These are phyloP conservation scores for Botrytis squamosa DNA, from an alignment of 2,329 filamentous ascomycete genomes.

Conservation along the genomic window DNA sequence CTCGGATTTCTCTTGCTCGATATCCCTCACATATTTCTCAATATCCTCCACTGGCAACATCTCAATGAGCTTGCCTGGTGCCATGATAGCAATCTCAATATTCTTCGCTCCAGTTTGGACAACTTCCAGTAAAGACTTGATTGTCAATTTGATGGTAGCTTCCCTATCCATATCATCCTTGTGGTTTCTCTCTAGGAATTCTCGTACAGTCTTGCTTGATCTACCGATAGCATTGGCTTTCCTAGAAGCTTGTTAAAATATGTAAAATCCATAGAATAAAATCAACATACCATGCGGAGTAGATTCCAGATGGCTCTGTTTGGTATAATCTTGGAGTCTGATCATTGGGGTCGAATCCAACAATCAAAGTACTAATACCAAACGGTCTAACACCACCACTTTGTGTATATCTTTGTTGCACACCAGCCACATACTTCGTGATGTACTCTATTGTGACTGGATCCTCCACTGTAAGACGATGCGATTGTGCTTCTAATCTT, in stretches of 20 bases:
- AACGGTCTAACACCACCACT: slow-evolving; percentile 98
- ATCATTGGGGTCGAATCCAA: slow-evolving; percentile 96
- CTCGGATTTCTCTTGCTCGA: slow-evolving; percentile 99
- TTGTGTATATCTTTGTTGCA: slow-evolving; percentile 98
- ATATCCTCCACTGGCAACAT: slow-evolving; percentile 95
- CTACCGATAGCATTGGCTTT: slow-evolving; percentile 98
- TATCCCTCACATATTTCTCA: slow-evolving; percentile 95
- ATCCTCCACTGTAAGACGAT: slow-evolving; percentile 95
- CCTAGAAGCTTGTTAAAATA: slow-evolving; percentile 52
- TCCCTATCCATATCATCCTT: slow-evolving; percentile 97
- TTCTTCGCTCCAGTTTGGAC: slow-evolving; percentile 99
- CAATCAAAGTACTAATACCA: slow-evolving; percentile 94
- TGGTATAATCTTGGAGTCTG: slow-evolving; percentile 88
- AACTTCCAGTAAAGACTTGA: slow-evolving; percentile 97
- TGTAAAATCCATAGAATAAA: not conserved
- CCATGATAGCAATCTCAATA: slow-evolving; percentile 99
- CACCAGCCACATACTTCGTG: slow-evolving; percentile 95
- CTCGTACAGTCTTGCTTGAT: slow-evolving; percentile 97
- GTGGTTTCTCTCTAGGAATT: slow-evolving; percentile 98
- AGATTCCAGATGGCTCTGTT: slow-evolving; percentile 99
- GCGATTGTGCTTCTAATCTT: slow-evolving; percentile 92
- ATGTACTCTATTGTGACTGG: slow-evolving; percentile 99
- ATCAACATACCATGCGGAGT: slow-evolving; percentile 85
- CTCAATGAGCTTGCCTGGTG: slow-evolving; percentile 85
- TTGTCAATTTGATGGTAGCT: slow-evolving; percentile 91